Conservation (phyloP, 805 yeast species). For the Hanseniaspora guilliermondii region DNA sequence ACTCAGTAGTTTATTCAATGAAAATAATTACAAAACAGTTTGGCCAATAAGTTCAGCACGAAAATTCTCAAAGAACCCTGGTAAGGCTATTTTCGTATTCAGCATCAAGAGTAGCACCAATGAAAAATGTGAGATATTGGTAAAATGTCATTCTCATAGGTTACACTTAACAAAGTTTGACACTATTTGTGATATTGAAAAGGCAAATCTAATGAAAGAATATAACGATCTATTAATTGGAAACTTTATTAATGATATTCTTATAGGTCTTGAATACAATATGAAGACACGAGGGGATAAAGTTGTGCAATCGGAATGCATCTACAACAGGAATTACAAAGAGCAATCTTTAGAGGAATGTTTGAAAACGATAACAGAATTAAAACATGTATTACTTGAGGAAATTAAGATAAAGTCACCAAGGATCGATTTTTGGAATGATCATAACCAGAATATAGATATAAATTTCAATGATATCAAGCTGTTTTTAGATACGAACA, state of each 20-base stretch:
- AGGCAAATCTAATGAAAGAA: background rate
- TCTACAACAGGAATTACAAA: background rate
- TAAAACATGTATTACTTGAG: background rate
- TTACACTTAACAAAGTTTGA: background rate
- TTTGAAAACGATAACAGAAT: background rate
- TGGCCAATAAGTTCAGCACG: background rate
- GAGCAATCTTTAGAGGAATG: background rate
- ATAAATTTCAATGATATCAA: background rate
- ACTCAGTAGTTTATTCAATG: background rate
- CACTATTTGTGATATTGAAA: background rate
- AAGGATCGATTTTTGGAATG: background rate
- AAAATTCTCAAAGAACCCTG: background rate
- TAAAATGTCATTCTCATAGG: background rate
- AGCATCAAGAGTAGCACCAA: background rate
- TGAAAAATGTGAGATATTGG: background rate
- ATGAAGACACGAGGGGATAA: background rate
- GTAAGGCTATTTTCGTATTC: background rate
- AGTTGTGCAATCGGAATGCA: background rate
- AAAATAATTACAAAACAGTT: background rate
- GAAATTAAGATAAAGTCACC: background rate
- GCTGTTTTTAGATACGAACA: background rate
- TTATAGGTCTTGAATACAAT: background rate
- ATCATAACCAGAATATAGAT: background rate
- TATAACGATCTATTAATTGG: background rate
- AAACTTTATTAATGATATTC: background rate